Conservation (phyloP, 2,329 filamentous ascomycete species). For the Pleoardoris graminearum region DNA sequence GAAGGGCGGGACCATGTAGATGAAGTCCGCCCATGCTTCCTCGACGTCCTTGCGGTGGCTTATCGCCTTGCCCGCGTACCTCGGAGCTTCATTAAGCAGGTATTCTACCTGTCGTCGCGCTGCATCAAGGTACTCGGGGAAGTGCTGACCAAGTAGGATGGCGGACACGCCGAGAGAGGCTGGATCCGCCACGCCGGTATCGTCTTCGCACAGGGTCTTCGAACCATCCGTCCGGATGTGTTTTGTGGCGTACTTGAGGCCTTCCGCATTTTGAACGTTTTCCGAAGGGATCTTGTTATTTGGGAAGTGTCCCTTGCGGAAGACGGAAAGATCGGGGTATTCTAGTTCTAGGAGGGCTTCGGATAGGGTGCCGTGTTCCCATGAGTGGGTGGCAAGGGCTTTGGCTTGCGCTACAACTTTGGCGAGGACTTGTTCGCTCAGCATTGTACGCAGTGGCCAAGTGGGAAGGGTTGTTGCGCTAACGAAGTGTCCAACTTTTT, state of each 20-base stretch:
- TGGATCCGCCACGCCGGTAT: constrained; percentile 49
- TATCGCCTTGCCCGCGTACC: constrained; percentile 51
- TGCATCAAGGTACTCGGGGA: constrained; percentile 41
- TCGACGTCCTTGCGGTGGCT: constrained; percentile 49
- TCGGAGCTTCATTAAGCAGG: constrained; percentile 45
- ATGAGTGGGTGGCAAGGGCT: constrained; percentile 41
- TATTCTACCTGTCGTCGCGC: constrained; percentile 48
- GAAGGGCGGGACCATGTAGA: constrained; percentile 55
- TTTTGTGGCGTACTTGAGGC: constrained; percentile 39
- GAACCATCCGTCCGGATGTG: constrained; percentile 32
- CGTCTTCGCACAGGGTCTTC: constrained; percentile 37
- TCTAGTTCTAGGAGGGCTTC: constrained; percentile 48
- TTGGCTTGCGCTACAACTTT: constrained; percentile 25
- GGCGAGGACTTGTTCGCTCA: neutral
- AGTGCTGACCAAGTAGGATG: constrained; percentile 47
- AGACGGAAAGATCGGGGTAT: constrained; percentile 43
- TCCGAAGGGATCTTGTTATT: constrained; percentile 27
- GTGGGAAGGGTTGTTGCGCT: neutral
- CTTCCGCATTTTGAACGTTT: constrained; percentile 27
- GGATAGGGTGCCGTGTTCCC: constrained; percentile 48
- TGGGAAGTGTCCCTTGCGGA: constrained; percentile 41
- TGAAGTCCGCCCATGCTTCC: constrained; percentile 54
- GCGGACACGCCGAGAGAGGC: constrained; percentile 51
- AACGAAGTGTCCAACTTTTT: neutral
- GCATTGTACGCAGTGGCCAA: neutral